Percentiles rank a stretch among this genome's conserved stretches.
Evolutionary conservation across 768 basidiomycete species (phyloP).

Genomic region (Rhodotorula kratochvilovae): DNA sequence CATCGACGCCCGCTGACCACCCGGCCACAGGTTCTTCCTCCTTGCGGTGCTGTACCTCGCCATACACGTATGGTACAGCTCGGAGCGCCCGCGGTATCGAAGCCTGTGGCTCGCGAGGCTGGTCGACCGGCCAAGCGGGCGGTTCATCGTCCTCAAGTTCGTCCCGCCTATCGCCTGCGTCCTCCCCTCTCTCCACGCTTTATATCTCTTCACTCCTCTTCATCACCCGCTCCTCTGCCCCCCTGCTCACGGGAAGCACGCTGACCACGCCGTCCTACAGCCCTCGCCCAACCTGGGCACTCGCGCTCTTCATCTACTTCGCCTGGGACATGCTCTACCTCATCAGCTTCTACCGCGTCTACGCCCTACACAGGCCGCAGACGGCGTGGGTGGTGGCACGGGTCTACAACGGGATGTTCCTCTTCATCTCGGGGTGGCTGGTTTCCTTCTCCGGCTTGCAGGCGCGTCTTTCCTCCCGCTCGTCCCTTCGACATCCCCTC

Average conservation of each 20-base stretch:
- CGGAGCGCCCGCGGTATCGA: not conserved
- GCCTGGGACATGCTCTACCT: not conserved
- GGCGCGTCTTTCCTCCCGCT: not conserved
- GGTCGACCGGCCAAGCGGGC: not conserved
- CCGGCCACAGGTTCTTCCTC: not conserved
- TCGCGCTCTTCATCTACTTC: not conserved
- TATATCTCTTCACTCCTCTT: not conserved
- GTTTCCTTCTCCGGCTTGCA: not conserved
- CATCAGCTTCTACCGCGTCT: not conserved
- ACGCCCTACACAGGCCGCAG: not conserved
- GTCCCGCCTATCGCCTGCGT: not conserved
- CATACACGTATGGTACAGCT: not conserved
- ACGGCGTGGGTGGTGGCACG: not conserved
- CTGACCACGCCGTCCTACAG: not conserved
- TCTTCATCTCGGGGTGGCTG: conserved; percentile 2
- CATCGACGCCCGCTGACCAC: not conserved
- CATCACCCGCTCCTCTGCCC: too few species aligned
- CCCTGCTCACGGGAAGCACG: not conserved
- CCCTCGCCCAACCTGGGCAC: not conserved
- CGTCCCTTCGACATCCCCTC: too few species aligned
- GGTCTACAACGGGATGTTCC: not conserved
- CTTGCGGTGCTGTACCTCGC: not conserved
- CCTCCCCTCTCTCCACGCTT: too few species aligned
- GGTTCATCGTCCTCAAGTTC: conserved; percentile 8
- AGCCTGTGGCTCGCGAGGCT: not conserved